A percentile compares a stretch with the other conserved stretches of the same genome.
Evolutionary conservation across 495 filamentous ascomycete species (phyloP).

Genomic region (Neurospora sp.): DNA sequence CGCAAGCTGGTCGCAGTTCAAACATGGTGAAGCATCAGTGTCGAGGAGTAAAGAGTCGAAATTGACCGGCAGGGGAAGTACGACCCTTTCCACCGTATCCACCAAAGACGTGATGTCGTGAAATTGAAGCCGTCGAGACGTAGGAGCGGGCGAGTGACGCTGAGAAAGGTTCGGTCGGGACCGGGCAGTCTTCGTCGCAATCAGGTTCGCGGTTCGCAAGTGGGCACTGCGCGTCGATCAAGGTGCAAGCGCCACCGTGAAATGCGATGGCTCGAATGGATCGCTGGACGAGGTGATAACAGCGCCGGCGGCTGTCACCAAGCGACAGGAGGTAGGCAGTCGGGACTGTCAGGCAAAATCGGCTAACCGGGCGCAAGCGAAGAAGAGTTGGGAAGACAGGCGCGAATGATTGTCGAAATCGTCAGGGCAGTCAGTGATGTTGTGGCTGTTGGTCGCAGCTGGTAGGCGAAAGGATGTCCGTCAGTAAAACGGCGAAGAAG

Average conservation of each 20-base stretch:
- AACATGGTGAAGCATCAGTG: slow-evolving; percentile 37
- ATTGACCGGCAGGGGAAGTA: neutral
- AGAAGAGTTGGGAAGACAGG: neutral
- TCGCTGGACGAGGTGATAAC: neutral
- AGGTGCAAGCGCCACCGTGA: neutral
- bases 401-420: neutral
- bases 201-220: neutral
- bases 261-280: neutral
- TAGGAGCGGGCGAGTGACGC: neutral
- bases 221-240: neutral
- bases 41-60: neutral
- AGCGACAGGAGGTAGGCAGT: neutral
- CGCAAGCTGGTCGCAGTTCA: slow-evolving; percentile 27
- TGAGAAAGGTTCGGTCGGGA: neutral
- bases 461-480: neutral
- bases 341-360: neutral
- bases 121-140: neutral
- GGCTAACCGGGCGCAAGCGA: neutral
- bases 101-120: neutral
- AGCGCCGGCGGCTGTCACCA: neutral
- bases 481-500: neutral
- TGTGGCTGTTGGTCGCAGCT: neutral
- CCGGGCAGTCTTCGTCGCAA: neutral
- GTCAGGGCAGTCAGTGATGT: neutral
- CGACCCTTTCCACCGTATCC: neutral